These are phyloP conservation scores for Drechmeria coniospora DNA, from an alignment of 2,329 filamentous ascomycete genomes.

Conservation along the genomic window DNA sequence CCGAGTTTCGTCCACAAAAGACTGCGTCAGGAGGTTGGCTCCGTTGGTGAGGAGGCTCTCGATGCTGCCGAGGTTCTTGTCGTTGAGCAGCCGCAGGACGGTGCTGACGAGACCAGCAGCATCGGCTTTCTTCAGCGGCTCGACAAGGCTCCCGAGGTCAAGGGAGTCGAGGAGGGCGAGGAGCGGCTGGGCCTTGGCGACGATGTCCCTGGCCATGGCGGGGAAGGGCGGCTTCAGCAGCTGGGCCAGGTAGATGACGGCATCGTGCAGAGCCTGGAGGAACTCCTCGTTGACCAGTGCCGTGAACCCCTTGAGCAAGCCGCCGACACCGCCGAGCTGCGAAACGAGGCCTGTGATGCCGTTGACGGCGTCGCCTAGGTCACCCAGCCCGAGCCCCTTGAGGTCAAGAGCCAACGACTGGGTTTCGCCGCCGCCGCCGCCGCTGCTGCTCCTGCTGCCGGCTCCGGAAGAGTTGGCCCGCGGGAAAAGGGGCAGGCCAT, in stretches of 20 bases:
- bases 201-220: conserved; percentile 11
- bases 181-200: conserved; percentile 14
- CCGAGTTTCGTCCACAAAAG: conserved; percentile 17
- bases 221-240: conserved; percentile 23
- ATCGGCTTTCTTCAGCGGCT: conserved; percentile 15
- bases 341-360: conserved; percentile 7
- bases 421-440: conserved; percentile 1
- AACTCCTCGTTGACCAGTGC: conserved; percentile 22
- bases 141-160: conserved; percentile 18
- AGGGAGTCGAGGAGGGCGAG: conserved; percentile 15
- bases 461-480: conserved; percentile 1
- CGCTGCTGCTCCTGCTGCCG: conserved; percentile 1
- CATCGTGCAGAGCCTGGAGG: conserved; percentile 23
- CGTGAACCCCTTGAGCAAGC: conserved; percentile 11
- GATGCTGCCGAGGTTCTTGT: conserved; percentile 17
- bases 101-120: conserved; percentile 14
- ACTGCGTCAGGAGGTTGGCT: conserved; percentile 17
- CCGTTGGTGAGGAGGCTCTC: conserved; percentile 20
- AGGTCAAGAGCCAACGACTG: conserved; percentile 1
- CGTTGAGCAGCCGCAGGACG: conserved; percentile 15
- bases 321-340: conserved; percentile 8
- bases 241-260: conserved; percentile 22
- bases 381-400: conserved; percentile 3
- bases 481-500: conserved; percentile 1
- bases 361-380: conserved; percentile 8